Evolutionary conservation across 306 rosid species (phyloP), one percentile per base, ranked within the genome.

Genomic region (Lotus japonicus): DNA sequence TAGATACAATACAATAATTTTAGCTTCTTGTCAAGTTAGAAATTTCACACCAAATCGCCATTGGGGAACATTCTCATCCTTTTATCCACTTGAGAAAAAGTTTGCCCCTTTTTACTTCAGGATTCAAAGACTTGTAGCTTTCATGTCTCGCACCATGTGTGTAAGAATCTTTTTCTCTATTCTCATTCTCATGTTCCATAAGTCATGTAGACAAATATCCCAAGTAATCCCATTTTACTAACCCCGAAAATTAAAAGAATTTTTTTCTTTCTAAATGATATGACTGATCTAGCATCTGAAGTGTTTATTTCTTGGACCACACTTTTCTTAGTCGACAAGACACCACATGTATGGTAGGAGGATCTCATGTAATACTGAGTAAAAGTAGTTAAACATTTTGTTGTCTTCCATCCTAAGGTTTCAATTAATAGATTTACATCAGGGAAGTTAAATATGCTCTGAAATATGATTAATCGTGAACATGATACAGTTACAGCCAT

Each of bases 331-430:
- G 45, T 50, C n/a, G n/a, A n/a, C n/a, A n/a, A n/a, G 19, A 68
- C 70, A 61, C 43, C 23, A 76, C 79, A 67, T 76, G 76, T 68
- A 76, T 52, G 51, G 26, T 46, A n/a, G 36, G 46, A 54, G 72
- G 65, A 75, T 57, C 64, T 35, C 38, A 23, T 21, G 64, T 36
- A 38, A 11, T 23, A 31, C 6, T 31, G 11, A 50, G 35, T 31
- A 39, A 61, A 66, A 45, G 35, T 62, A 62, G 12, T 69, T 52
- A 44, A 54, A 53, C 60, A 41, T 13, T 9, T 39, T 13, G 71
- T 45, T 38, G 66, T 57, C 54, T 66, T 51, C 23, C 19, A 65
- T 35, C 57, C 33, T 53, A 28, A 64, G 39, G 50, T 31, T 55
- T 52, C 4, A 58, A 18, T 18, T 23, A 45, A 55, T 9, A 28